phyloP scores from a whole-genome alignment of 1,284 basidiomycete genomes.

The Tilletia caries region DNA sequence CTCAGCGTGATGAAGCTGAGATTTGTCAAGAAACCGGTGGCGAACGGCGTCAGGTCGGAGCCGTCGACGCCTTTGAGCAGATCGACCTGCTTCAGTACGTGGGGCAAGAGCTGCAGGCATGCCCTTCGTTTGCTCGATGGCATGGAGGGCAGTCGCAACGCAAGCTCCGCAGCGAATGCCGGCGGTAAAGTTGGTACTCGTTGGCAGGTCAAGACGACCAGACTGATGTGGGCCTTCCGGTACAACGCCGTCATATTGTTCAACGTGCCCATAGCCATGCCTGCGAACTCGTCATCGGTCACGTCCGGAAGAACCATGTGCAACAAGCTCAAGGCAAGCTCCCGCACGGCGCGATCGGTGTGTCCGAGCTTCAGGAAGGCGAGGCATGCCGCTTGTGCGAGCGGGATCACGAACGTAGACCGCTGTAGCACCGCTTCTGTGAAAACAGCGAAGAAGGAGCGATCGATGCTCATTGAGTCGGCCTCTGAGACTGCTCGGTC shows the following conservation, averaged over 20 bases:
- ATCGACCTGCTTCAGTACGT: conserved; percentile 38
- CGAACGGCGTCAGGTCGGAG: conserved; percentile 55
- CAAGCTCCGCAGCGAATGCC: conserved; percentile 70
- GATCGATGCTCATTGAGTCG: conserved; percentile 55
- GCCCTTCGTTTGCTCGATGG: conserved; percentile 31
- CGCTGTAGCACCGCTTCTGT: conserved; percentile 68
- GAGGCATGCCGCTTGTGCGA: conserved; percentile 74
- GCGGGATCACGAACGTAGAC: conserved; percentile 65
- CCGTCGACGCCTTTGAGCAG: conserved; percentile 23
- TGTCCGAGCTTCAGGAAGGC: conserved; percentile 82
- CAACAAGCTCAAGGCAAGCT: conserved; percentile 75
- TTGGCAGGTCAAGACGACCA: neutral
- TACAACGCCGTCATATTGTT: neutral
- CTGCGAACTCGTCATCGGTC: neutral
- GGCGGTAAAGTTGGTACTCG: conserved; percentile 60
- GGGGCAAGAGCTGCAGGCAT: conserved; percentile 35
- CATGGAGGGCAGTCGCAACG: conserved; percentile 67
- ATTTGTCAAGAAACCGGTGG: conserved; percentile 65
- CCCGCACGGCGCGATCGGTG: conserved; percentile 65
- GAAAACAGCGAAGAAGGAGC: conserved; percentile 73
- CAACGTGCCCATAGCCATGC: neutral
- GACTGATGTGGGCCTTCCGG: conserved; percentile 9
- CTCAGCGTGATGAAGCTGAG: conserved; percentile 78
- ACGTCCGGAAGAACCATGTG: conserved; percentile 55
- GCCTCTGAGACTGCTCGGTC: conserved; percentile 68